A percentile compares a stretch with the other conserved stretches of the same genome.
These are phyloP conservation scores for Euphorbia schlechtendalii DNA, from an alignment of 441 rosid genomes.

Conservation along the genomic window DNA sequence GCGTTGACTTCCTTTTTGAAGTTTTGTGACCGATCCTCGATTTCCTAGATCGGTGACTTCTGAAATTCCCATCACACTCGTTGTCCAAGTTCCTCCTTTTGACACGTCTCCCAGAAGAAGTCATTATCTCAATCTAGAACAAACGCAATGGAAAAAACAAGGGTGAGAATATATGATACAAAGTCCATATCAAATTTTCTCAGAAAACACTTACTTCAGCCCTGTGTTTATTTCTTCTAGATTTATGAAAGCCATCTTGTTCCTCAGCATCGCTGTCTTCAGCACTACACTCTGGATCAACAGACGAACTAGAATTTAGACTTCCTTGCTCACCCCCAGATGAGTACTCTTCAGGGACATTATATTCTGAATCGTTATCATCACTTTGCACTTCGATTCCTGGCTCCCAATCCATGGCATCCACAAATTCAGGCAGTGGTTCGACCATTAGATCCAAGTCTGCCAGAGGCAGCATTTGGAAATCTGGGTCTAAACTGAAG, in stretches of 20 bases:
- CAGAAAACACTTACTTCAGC: constrained; percentile 47
- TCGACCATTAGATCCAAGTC: constrained; percentile 70
- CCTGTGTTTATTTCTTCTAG: constrained; percentile 65
- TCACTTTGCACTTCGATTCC: constrained; percentile 67
- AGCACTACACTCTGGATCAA: constrained; percentile 54
- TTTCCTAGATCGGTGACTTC: constrained; percentile 43
- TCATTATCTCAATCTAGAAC: constrained; percentile 65
- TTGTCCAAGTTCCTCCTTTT: constrained; percentile 83
- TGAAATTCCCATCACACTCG: constrained; percentile 41
- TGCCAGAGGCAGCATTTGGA: constrained; percentile 79
- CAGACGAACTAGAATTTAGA: constrained; percentile 50
- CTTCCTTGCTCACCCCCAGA: constrained; percentile 70
- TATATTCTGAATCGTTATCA: constrained; percentile 95
- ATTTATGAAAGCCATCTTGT: constrained; percentile 59
- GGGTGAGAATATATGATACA: not conserved
- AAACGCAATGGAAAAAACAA: not conserved
- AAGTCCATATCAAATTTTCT: constrained; percentile 4
- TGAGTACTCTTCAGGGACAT: constrained; percentile 71
- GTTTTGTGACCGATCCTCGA: constrained; percentile 48
- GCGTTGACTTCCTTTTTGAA: constrained; percentile 50
- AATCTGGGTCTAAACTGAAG: constrained; percentile 74
- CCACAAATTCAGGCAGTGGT: constrained; percentile 79
- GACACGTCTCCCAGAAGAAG: constrained; percentile 94
- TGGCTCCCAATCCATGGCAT: constrained; percentile 94
- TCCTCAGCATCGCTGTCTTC: constrained; percentile 61